Base-by-base conservation (phyloP, 1,284 basidiomycete species). In the Microbotryum saponariae region DNA sequence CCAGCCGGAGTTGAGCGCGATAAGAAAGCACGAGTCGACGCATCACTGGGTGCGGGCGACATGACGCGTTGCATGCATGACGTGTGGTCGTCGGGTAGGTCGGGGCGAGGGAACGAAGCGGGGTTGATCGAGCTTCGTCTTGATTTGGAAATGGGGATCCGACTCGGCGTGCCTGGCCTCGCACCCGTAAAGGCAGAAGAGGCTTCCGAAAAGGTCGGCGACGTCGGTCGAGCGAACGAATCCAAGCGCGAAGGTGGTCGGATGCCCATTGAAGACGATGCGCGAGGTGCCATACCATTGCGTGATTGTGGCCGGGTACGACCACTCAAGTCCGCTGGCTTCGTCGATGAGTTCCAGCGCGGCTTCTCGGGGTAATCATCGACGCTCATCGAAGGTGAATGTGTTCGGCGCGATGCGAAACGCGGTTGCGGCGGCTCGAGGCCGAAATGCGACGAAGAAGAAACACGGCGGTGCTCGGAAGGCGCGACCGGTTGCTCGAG, bases 281-380 rank as follows among this genome's bases (percentile, higher is more conserved):
- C 72, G 82, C 84, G 60, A 82, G 72, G n/a, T 51, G n/a, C 29
- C 6, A 81, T 82, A 37, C 71, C 72, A 18, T 74, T 68, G 31
- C 78, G 76, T 47, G 54, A 61, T 18, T 59, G 65, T 48, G 58
- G 57, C 37, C 58, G 56, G 7, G 25, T 53, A 82, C 78, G 18
- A 88, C 79, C 71, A n/a, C 53, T 51, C 25, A 60, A 60, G 33
- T 52, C 46, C n/a, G 53, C 56, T 18, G 58, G 51, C n/a, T 79
- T 87, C 3, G 87, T 89, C 4, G 88, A 89, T 68, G 84, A 81
- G 71, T 90, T 90, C 88, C 88, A 90, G 25, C 77, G 77, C 59
- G 82, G 82, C 66, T 80, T 83, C 14, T 62, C 60, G 27, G 31
- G 1, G 37, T 42, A 48, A 44, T n/a, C 10, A 31, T 51, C 20